Evolutionary conservation across 2,329 filamentous ascomycete genomes (phyloP).

Genomic region (Fusarium sublunatum): DNA sequence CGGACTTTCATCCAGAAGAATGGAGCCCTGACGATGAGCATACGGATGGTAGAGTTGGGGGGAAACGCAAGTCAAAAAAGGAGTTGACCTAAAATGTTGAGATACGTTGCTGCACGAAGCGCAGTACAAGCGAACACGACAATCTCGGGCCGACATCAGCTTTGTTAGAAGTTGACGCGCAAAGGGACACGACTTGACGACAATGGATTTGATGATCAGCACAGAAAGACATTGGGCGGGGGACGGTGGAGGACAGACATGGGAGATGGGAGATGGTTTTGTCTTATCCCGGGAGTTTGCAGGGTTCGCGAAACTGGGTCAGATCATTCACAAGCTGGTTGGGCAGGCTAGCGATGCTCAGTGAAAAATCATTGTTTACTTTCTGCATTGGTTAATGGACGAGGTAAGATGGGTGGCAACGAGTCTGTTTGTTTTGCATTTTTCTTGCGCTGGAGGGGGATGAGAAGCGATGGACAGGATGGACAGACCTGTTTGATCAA

Average conservation of each 20-base stretch:
- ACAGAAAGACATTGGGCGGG: not conserved
- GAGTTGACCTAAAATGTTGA: conserved; percentile 23
- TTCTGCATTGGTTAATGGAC: conserved; percentile 37
- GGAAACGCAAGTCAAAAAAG: conserved; percentile 44
- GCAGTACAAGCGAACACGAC: not conserved
- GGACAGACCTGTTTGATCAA: not conserved
- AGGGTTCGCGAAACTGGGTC: conserved; percentile 24
- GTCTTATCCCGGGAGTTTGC: conserved; percentile 23
- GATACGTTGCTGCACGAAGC: not conserved
- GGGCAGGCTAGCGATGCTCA: conserved; percentile 42
- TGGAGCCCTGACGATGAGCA: conserved; percentile 57
- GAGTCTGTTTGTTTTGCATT: conserved; percentile 36
- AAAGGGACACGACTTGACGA: conserved; percentile 21
- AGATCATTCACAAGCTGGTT: conserved; percentile 31
- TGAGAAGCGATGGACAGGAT: not conserved
- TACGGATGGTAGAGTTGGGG: conserved; percentile 45
- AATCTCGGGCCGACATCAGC: not conserved
- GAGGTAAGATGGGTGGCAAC: conserved; percentile 23
- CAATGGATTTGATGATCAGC: not conserved
- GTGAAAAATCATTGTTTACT: conserved; percentile 36
- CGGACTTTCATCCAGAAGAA: conserved; percentile 61
- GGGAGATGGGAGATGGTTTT: conserved; percentile 11
- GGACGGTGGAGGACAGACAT: not conserved
- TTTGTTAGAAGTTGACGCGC: conserved; percentile 16
- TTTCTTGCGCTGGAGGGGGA: conserved; percentile 12